Conservation (phyloP, 169 alveolate species). For the Plasmodium sp. region DNA sequence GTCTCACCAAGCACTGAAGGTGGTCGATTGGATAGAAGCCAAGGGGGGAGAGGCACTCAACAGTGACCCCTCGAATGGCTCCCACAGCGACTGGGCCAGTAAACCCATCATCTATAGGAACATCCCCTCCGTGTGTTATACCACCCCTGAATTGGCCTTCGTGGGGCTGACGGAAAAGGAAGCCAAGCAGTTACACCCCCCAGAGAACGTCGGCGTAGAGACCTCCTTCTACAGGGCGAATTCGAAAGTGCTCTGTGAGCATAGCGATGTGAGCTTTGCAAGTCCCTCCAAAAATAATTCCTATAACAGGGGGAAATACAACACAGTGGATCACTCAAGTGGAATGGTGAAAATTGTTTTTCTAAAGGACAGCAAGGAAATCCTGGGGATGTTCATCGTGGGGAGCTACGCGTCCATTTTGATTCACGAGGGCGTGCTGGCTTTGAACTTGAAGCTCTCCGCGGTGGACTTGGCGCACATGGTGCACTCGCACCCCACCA, state of each 20-base stretch:
- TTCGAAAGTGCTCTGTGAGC: constrained; percentile 80
- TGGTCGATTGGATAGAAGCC: constrained; percentile 93
- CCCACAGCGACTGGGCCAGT: not conserved
- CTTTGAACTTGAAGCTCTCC: constrained; percentile 65
- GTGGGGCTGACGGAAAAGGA: constrained; percentile 80
- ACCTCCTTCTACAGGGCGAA: constrained; percentile 65
- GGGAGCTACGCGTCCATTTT: constrained; percentile 81
- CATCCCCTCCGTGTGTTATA: constrained; percentile 81
- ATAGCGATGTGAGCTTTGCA: not conserved
- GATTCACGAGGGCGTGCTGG: constrained; percentile 81
- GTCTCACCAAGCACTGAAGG: constrained; percentile 85
- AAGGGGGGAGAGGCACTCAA: constrained; percentile 76
- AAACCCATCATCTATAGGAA: constrained; percentile 63
- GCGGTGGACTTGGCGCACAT: constrained; percentile 69
- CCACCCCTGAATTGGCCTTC: constrained; percentile 81
- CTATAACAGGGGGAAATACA: constrained; percentile 50
- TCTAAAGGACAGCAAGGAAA: constrained; percentile 72
- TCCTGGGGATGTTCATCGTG: constrained; percentile 77
- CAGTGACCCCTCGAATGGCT: not conserved
- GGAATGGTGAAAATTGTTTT: constrained; percentile 78
- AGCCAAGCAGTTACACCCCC: constrained; percentile 50
- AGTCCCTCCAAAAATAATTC: constrained; percentile 20
- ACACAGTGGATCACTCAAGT: constrained; percentile 64
- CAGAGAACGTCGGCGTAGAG: constrained; percentile 70
- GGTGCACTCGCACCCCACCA: constrained; percentile 84